Evolutionary conservation across 371 early-diverging fungal species (phyloP).

Genomic region (Fennellomyces sp.): DNA sequence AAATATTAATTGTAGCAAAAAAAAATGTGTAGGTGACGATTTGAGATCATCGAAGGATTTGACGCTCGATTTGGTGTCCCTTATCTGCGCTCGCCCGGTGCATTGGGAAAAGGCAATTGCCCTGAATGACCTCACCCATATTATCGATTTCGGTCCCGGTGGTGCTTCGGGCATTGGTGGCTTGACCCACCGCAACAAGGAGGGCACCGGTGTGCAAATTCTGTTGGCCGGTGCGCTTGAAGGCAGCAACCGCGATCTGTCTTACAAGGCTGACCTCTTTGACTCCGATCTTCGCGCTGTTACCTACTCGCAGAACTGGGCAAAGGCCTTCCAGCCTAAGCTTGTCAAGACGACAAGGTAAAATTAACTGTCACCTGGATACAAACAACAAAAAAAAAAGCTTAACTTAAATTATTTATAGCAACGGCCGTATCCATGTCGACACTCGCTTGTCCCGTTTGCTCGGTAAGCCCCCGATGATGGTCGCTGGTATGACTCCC

Average conservation of each 20-base stretch:
- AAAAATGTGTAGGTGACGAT: conserved; percentile 59
- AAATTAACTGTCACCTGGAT: too few species aligned
- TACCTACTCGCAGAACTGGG: conserved; percentile 89
- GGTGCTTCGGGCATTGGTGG: conserved; percentile 87
- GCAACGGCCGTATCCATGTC: conserved; percentile 80
- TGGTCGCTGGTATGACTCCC: conserved; percentile 94
- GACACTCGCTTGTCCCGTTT: conserved; percentile 91
- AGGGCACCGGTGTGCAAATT: conserved; percentile 93
- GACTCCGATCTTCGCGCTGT: conserved; percentile 82
- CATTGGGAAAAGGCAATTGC: conserved; percentile 89
- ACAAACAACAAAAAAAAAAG: background rate
- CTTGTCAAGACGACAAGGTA: conserved; percentile 59
- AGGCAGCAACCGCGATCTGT: conserved; percentile 70
- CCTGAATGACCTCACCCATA: conserved; percentile 76
- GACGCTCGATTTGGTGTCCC: conserved; percentile 74
- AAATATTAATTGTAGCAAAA: background rate
- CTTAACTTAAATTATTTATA: conserved; percentile 6
- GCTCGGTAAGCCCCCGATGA: conserved; percentile 86
- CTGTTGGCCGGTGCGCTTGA: conserved; percentile 77
- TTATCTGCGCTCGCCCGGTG: conserved; percentile 83
- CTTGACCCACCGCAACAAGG: conserved; percentile 92
- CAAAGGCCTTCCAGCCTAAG: conserved; percentile 84
- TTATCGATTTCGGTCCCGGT: conserved; percentile 95
- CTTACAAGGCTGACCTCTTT: conserved; percentile 84
- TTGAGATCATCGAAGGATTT: conserved; percentile 58